Conservation (phyloP, 1,284 basidiomycete genomes). For the Pseudozyma hubeiensis region DNA sequence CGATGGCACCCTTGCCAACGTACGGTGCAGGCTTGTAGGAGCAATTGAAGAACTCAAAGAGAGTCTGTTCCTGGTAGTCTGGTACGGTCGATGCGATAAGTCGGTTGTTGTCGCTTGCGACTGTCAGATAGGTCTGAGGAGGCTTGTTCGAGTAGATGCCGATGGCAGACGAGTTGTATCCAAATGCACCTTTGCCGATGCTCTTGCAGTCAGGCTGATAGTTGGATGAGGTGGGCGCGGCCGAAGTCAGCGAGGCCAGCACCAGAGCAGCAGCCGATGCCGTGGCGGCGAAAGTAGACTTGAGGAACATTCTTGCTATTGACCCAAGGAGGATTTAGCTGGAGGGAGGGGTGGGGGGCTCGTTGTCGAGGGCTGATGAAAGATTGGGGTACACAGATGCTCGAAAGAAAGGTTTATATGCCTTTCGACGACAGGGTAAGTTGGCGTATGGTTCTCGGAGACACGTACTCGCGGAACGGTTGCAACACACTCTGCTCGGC, state of each 20-base stretch:
- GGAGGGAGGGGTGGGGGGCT: too few species aligned
- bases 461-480: too few species aligned
- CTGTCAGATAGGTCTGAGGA: conserved; percentile 5
- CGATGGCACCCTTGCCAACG: background rate
- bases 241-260: background rate
- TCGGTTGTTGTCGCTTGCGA: background rate
- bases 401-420: too few species aligned
- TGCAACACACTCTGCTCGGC: too few species aligned
- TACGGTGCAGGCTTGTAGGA: background rate
- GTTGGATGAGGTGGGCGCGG: conserved; percentile 8
- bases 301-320: conserved; percentile 2
- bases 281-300: conserved; percentile 3
- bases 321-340: too few species aligned
- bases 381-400: too few species aligned
- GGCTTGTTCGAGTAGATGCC: conserved; percentile 3
- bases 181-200: conserved; percentile 18
- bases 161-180: conserved; percentile 18
- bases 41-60: conserved; percentile 24
- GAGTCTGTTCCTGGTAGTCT: conserved; percentile 2
- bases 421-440: too few species aligned
- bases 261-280: background rate
- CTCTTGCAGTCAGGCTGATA: conserved; percentile 3
- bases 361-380: too few species aligned
- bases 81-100: background rate
- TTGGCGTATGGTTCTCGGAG: too few species aligned